A percentile compares a stretch with the other conserved stretches of the same genome.
Conservation (phyloP, 345 rosid species). For the Euphorbia peplus region DNA sequence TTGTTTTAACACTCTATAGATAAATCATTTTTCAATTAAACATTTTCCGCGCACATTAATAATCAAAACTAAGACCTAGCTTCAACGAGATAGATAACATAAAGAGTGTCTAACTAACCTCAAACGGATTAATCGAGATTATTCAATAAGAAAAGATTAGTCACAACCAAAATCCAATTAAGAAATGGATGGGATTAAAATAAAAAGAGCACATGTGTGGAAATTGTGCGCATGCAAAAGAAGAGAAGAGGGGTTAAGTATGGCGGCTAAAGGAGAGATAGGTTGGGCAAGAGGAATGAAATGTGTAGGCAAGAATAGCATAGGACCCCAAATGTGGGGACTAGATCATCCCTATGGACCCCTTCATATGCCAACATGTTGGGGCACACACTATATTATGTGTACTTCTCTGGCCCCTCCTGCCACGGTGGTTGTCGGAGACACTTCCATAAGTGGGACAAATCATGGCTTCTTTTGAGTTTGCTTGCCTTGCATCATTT, state of each 20-base stretch:
- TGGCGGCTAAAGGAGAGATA: constrained; percentile 57
- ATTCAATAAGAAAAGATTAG: too few relatives aligned
- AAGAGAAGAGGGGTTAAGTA: constrained; percentile 15
- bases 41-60: too few relatives aligned
- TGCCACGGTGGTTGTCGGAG: constrained; percentile 50
- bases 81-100: too few relatives aligned
- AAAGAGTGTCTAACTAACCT: too few relatives aligned
- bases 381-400: constrained; percentile 52
- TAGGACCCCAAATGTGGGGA: constrained; percentile 35
- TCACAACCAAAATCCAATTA: not conserved
- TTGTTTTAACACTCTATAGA: too few relatives aligned
- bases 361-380: constrained; percentile 36
- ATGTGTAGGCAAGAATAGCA: too few relatives aligned
- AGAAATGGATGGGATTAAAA: not conserved
- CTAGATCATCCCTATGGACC: constrained; percentile 37
- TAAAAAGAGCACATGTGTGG: constrained; percentile 30
- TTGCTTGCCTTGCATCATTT: constrained; percentile 31
- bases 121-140: too few relatives aligned
- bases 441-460: constrained; percentile 33
- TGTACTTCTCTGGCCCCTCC: constrained; percentile 44
- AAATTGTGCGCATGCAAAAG: constrained; percentile 47
- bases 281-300: too few relatives aligned
- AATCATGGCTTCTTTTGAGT: constrained; percentile 21
- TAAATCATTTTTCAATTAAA: too few relatives aligned
- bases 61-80: too few relatives aligned